A percentile compares a stretch with the other conserved stretches of the same genome.
phyloP scores from a whole-genome alignment of 176 grass and related monocot species.

The Themeda triandra region DNA sequence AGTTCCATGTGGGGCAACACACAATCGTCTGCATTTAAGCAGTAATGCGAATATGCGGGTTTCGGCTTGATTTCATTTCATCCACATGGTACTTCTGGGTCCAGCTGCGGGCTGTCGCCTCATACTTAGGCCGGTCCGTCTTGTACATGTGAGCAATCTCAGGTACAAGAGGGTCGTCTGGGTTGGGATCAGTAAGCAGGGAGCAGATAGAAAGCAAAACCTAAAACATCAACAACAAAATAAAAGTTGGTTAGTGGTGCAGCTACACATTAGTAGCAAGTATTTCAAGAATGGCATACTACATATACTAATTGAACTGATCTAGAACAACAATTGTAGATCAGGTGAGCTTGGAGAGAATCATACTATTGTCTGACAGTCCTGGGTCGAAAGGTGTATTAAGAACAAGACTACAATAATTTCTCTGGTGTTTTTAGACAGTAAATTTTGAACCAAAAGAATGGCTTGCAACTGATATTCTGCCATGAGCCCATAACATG shows the following conservation, averaged over 20 bases:
- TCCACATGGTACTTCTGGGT: slow-evolving; percentile 76
- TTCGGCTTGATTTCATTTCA: slow-evolving; percentile 9
- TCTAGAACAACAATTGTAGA: neutral
- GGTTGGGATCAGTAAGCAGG: slow-evolving; percentile 65
- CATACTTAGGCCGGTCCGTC: slow-evolving; percentile 51
- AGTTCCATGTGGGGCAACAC: slow-evolving; percentile 27
- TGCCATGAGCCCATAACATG: too few species aligned
- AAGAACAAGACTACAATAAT: neutral
- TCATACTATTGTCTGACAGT: neutral
- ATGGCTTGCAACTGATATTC: neutral
- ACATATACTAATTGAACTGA: neutral
- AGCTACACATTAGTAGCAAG: neutral
- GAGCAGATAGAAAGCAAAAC: slow-evolving; percentile 79
- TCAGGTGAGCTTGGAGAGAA: neutral
- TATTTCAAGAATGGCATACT: neutral
- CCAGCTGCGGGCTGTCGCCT: slow-evolving; percentile 65
- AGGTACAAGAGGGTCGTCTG: slow-evolving; percentile 67
- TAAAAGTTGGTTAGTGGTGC: neutral
- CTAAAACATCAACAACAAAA: slow-evolving; percentile 1
- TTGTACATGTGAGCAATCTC: slow-evolving; percentile 81
- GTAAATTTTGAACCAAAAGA: neutral
- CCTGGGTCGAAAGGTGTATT: neutral
- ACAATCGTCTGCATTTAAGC: slow-evolving; percentile 36
- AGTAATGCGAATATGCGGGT: neutral
- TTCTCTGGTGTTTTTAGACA: neutral